phyloP scores from a whole-genome alignment of 2,329 filamentous ascomycete genomes.

The Verticillium dahliae region DNA sequence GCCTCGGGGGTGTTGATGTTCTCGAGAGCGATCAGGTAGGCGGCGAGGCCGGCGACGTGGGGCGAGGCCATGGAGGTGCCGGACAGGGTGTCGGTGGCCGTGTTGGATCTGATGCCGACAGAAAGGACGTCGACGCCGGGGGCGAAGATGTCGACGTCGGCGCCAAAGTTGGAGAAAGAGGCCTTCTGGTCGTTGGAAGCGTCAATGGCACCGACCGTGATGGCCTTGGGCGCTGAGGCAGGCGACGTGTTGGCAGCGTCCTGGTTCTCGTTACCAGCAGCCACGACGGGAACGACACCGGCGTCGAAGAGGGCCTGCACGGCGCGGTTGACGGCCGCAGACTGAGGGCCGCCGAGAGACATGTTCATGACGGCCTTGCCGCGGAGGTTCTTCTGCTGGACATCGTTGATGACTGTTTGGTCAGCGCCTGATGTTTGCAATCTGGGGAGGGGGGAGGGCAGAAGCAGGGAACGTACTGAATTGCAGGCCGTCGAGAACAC shows the following conservation, averaged over 20 bases:
- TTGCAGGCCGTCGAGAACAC: conserved; percentile 53
- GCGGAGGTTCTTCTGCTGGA: conserved; percentile 26
- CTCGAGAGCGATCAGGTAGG: conserved; percentile 58
- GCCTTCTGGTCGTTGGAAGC: conserved; percentile 40
- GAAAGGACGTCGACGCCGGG: conserved; percentile 49
- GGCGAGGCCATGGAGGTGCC: conserved; percentile 62
- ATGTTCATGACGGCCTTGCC: conserved; percentile 58
- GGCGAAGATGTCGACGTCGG: conserved; percentile 45
- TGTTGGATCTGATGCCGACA: conserved; percentile 43
- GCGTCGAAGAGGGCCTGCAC: conserved; percentile 40
- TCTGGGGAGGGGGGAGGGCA: background rate
- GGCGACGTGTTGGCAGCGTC: conserved; percentile 46
- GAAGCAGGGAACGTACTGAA: conserved; percentile 26
- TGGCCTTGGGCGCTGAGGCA: conserved; percentile 47
- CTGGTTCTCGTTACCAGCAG: conserved; percentile 51
- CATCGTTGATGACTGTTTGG: conserved; percentile 35
- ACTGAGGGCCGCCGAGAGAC: conserved; percentile 48
- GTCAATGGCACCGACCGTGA: conserved; percentile 55
- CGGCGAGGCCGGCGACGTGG: conserved; percentile 61
- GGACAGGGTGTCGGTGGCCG: conserved; percentile 36
- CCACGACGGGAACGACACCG: conserved; percentile 52
- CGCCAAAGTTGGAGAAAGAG: conserved; percentile 53
- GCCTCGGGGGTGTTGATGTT: conserved; percentile 34
- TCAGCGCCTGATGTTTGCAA: background rate
- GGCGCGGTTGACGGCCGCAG: conserved; percentile 47